These are phyloP conservation scores for Pseudocercospora fijiensis DNA, from an alignment of 2,329 filamentous ascomycete genomes.

Conservation along the genomic window DNA sequence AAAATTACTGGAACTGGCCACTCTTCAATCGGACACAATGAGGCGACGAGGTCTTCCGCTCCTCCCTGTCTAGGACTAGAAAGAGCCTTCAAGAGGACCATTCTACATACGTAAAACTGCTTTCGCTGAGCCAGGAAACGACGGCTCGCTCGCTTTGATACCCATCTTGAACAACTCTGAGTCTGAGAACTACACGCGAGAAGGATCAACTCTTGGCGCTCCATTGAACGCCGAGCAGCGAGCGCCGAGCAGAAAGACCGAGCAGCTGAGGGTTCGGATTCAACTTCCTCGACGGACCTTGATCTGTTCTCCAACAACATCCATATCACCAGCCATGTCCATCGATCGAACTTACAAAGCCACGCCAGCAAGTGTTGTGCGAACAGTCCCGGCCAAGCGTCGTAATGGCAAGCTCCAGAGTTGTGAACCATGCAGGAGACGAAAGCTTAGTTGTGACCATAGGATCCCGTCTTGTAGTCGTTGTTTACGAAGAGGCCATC, in stretches of 20 bases:
- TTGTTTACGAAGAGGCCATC: slow-evolving; percentile 23
- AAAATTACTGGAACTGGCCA: neutral
- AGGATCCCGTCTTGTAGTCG: slow-evolving; percentile 25
- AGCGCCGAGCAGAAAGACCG: neutral
- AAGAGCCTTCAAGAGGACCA: neutral
- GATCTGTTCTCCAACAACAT: neutral
- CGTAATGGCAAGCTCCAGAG: slow-evolving; percentile 31
- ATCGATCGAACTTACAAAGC: slow-evolving; percentile 2
- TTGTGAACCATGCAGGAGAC: slow-evolving; percentile 29
- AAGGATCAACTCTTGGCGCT: neutral
- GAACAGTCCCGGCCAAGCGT: slow-evolving; percentile 23
- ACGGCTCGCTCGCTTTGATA: too few species aligned
- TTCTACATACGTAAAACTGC: too few species aligned
- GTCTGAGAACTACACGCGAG: too few species aligned
- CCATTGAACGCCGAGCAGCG: neutral
- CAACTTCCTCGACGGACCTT: neutral
- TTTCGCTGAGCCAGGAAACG: too few species aligned
- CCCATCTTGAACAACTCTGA: too few species aligned
- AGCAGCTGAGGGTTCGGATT: neutral
- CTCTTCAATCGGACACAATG: neutral
- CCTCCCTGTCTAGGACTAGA: neutral
- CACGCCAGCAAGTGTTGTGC: neutral
- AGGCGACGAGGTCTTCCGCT: neutral
- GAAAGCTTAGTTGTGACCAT: slow-evolving; percentile 32
- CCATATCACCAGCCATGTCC: neutral